Evolutionary conservation across 164 flowering plant genomes (phyloP).

Genomic region (Macadamia tetraphylla): DNA sequence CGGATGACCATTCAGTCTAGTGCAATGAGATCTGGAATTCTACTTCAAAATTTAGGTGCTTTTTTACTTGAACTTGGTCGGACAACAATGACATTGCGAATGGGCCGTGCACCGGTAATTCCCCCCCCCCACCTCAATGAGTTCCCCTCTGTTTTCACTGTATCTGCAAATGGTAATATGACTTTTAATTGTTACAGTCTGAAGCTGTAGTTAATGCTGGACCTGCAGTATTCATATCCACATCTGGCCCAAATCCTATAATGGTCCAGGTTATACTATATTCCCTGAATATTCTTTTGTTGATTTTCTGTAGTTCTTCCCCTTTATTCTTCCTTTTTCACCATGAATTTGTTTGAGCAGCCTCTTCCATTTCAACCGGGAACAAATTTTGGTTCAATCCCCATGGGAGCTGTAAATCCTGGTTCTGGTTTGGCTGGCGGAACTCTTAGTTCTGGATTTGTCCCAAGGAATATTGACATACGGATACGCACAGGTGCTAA

Average conservation of each 20-base stretch:
- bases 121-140: not conserved
- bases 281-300: not conserved
- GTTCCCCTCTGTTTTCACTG: slow-evolving; percentile 3
- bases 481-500: slow-evolving; percentile 69
- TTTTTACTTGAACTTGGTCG: slow-evolving; percentile 89
- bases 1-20: slow-evolving; percentile 47
- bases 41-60: slow-evolving; percentile 71
- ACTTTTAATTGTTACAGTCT: slow-evolving; percentile 32
- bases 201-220: slow-evolving; percentile 92
- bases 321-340: not conserved
- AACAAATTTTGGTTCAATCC: slow-evolving; percentile 49
- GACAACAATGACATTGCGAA: slow-evolving; percentile 67
- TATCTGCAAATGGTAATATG: not conserved
- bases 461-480: slow-evolving; percentile 77
- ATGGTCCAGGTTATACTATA: slow-evolving; percentile 78
- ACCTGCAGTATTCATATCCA: slow-evolving; percentile 77
- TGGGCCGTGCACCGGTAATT: slow-evolving; percentile 76
- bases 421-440: slow-evolving; percentile 44
- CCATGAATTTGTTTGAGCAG: slow-evolving; percentile 33
- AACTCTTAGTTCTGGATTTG: slow-evolving; percentile 45
- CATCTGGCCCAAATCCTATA: slow-evolving; percentile 81
- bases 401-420: slow-evolving; percentile 43
- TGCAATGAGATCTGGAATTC: slow-evolving; percentile 56
- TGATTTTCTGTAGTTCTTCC: not conserved
- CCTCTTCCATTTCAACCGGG: slow-evolving; percentile 74